Base-by-base conservation (phyloP, 2,329 filamentous ascomycete genomes). In the Cytospora leucostoma region DNA sequence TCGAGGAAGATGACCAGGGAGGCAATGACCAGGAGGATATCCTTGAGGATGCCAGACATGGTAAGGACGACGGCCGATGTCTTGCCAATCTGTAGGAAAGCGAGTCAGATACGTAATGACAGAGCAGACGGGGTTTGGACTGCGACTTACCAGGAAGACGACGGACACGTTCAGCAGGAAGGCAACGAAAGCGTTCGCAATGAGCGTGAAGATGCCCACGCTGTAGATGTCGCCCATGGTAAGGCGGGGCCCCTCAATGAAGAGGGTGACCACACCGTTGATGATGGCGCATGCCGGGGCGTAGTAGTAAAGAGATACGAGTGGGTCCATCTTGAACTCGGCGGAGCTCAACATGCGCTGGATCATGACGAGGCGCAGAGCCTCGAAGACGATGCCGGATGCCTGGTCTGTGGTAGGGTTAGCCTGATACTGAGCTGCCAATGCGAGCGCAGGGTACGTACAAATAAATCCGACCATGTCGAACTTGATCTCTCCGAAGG, bases 401-500 rank as follows among this genome's bases (percentile, higher is more conserved):
- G 88, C 79, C 78, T 93, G 90, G 81, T 86, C 91, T 66, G 33
- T 17, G 17, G 27, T 5, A 11, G 27, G 8, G 55, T 63, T n/a
- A 63, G 61, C 19, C 1, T 21, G 44, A 19, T 21, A 17, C 27
- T 21, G 19, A 17, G n/a, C n/a, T 21, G 44, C 55, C 12, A 52
- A 8, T 40, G 32, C 32, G 21, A 13, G 33, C 8, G 1, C 17
- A 19, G 12, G 6, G 15, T 32, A 64, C 64, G 12, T 59, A 66
- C 84, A 90, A 67, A 91, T 73, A 77, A 93, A 89, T 66, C 90
- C 90, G 68, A 84, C 80, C 75, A 89, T 80, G 71, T 90, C 88
- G 75, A 97, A 97, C 72, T 92, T 88, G 76, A 97, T 93, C 80
- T 97, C 93, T 71, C 93, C 93, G 67, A 95, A 87, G 1, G 93